Base-by-base conservation (phyloP, 176 grass and related monocot genomes). In the Alopecurus myosuroides region DNA sequence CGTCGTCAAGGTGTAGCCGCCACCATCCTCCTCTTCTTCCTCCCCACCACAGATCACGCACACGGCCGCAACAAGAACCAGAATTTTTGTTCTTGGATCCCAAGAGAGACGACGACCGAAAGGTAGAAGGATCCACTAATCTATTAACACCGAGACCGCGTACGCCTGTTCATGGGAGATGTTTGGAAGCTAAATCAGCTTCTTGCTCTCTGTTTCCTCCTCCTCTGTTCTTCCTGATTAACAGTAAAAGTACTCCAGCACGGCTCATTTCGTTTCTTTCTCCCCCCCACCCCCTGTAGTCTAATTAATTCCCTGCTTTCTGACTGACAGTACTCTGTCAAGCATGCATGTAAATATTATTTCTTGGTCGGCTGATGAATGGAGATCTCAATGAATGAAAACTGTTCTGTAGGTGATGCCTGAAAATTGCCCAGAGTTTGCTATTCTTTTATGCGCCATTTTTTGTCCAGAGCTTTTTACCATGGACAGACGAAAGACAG, bases 331-430 rank as follows among this genome's bases (percentile, higher is more conserved):
- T 74, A 74, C 41, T 22, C 4, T 66, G 33, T 72, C 68, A 89
- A 76, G 50, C 20, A 73, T 78, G 72, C 33, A 79, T 90, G 84
- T 90, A 90, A 90, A 90, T 90, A 90, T 87, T 79, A 87, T 48
- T 77, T 67, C 80, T 79, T 86, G 56, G 46, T 84, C 12, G 36
- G 56, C 74, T 58, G 61, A 20, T 82, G 79, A 73, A 86, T 57
- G 33, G 9, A 70, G 76, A 37, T 11, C 26, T 26, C 67, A 46
- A 75, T 45, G 39, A 34, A 39, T 66, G 58, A 30, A 23, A 70
- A 34, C 61, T 69, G 81, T 75, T 61, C 37, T 19, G 5, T 7
- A 70, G 0, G 17, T 3, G 50, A n/a, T 45, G 66, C 39, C 57
- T 7, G 60, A 17, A 22, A 74, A 30, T 65, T 56, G 50, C 2